phyloP scores from a whole-genome alignment of 108 stramenopile genomes.

The Aurantiochytrium sp. region DNA sequence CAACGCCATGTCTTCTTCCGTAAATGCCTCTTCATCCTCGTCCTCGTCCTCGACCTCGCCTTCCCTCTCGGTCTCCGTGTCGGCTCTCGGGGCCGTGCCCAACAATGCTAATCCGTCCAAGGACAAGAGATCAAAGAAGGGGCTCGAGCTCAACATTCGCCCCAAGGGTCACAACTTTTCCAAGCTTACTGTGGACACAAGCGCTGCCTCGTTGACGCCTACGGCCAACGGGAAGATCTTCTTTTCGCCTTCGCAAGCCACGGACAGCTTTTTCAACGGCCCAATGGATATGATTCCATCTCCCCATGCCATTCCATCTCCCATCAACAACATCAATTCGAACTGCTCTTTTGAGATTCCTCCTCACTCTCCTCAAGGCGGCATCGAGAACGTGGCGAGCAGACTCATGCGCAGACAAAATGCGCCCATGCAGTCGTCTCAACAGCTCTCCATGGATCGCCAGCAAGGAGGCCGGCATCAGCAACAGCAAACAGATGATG shows the following conservation, averaged over 20 bases:
- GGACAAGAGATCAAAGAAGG: background rate
- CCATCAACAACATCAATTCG: background rate
- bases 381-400: background rate
- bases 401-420: background rate
- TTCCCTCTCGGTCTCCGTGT: background rate
- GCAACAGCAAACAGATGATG: background rate
- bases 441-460: background rate
- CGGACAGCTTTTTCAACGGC: background rate
- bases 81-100: no score
- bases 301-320: background rate
- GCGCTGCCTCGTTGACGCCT: background rate
- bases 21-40: background rate
- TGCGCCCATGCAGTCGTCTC: background rate
- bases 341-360: background rate
- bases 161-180: background rate
- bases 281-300: background rate
- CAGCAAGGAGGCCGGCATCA: background rate
- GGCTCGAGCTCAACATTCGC: background rate
- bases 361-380: background rate
- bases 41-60: background rate
- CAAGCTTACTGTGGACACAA: background rate
- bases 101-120: no score
- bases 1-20: no score
- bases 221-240: background rate
- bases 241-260: background rate